These are phyloP conservation scores for Cordyceps cateniannulata DNA, from an alignment of 2,329 filamentous ascomycete genomes.

Conservation along the genomic window DNA sequence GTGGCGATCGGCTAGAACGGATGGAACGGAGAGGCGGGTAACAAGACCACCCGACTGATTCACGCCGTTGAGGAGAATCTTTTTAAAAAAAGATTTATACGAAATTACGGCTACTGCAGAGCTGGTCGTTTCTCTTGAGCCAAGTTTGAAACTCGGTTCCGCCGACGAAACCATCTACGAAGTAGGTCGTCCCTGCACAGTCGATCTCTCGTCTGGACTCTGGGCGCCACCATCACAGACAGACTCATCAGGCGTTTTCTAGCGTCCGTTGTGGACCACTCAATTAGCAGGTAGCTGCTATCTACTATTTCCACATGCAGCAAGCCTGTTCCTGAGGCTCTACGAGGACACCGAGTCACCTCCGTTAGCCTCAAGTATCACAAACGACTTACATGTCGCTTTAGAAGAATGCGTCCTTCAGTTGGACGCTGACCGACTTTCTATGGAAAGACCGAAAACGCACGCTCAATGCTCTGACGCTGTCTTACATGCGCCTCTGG, in stretches of 20 bases:
- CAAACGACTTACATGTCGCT: neutral
- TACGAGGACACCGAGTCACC: neutral
- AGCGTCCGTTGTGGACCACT: conserved; percentile 2
- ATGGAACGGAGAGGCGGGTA: conserved; percentile 11
- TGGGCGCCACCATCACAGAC: neutral
- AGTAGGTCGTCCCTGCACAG: neutral
- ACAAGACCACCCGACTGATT: conserved; percentile 11
- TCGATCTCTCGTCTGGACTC: neutral
- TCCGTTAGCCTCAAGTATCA: neutral
- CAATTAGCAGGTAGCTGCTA: neutral
- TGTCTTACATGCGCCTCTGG: neutral
- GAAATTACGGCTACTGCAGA: neutral
- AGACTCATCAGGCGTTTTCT: conserved; percentile 5
- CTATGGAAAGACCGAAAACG: too few relatives aligned
- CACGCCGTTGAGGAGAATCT: neutral
- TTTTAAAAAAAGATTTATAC: too few relatives aligned
- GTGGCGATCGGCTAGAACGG: conserved; percentile 1
- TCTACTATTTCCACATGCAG: neutral
- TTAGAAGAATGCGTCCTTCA: neutral
- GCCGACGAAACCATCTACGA: neutral
- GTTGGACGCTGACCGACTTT: neutral
- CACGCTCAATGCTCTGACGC: too few relatives aligned
- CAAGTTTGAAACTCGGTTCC: neutral
- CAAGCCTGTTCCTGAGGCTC: neutral
- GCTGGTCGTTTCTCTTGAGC: too few relatives aligned